phyloP scores from a whole-genome alignment of 441 rosid species.

The Erodium texanum region DNA sequence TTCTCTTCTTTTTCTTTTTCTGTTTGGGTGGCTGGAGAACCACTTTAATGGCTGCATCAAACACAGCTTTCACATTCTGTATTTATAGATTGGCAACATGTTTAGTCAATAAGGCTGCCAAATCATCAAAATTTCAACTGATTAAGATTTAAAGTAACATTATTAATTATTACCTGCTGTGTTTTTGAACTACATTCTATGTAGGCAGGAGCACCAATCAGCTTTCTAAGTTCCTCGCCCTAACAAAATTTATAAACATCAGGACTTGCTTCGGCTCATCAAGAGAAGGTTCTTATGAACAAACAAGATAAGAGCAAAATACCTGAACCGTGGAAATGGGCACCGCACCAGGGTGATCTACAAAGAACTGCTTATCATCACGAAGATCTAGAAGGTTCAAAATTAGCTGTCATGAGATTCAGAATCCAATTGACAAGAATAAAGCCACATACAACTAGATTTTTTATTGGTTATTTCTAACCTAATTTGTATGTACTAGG shows the following conservation, averaged over 20 bases:
- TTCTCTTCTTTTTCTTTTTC: conserved; percentile 83
- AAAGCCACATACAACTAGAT: not conserved
- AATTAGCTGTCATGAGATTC: conserved; percentile 7
- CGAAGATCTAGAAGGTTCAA: conserved; percentile 59
- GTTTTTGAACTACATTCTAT: conserved; percentile 91
- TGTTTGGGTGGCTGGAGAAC: conserved; percentile 92
- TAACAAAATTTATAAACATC: conserved; percentile 5
- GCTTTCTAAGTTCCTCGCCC: conserved; percentile 88
- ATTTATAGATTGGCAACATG: conserved; percentile 12
- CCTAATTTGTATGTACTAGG: too few relatives aligned
- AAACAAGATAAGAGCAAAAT: conserved; percentile 13
- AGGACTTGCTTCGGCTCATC: not conserved
- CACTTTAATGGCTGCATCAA: conserved; percentile 87
- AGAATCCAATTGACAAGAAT: not conserved
- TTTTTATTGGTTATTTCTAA: too few relatives aligned
- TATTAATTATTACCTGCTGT: conserved; percentile 50
- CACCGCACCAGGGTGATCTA: conserved; percentile 79
- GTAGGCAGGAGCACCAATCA: conserved; percentile 68
- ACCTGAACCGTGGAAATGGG: conserved; percentile 83
- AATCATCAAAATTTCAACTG: not conserved
- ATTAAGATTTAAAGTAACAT: not conserved
- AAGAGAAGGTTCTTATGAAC: conserved; percentile 10
- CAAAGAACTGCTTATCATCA: conserved; percentile 67
- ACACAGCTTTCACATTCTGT: conserved; percentile 91
- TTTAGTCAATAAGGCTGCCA: not conserved